These are phyloP conservation scores for Paramyrothecium roridum DNA, from an alignment of 2,329 filamentous ascomycete genomes.

Conservation along the genomic window DNA sequence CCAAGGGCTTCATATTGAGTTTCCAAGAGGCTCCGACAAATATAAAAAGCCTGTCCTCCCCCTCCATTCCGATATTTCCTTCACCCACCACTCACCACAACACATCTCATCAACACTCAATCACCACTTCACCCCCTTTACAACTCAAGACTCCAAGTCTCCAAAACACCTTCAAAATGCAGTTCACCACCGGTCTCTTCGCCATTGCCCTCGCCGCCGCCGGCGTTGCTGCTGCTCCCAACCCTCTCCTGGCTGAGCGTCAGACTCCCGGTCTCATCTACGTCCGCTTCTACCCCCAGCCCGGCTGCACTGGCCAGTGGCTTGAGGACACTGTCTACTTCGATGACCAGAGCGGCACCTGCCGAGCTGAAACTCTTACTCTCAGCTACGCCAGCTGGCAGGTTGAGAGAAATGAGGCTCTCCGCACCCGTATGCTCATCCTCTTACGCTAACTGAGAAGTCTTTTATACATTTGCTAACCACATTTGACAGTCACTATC, in stretches of 20 bases:
- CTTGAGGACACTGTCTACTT: conserved; percentile 2
- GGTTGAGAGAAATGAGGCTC: background rate
- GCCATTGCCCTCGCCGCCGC: background rate
- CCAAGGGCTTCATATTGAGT: too few relatives aligned
- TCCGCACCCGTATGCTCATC: background rate
- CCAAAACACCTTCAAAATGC: background rate
- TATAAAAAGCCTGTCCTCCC: background rate
- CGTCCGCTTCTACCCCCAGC: background rate
- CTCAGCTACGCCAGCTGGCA: background rate
- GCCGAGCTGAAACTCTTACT: background rate
- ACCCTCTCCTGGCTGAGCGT: background rate
- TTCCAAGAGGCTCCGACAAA: background rate
- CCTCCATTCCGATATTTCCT: background rate
- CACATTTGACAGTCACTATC: background rate
- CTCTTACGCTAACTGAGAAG: background rate
- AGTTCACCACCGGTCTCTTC: background rate
- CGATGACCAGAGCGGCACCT: background rate
- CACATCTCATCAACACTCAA: background rate
- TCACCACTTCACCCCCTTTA: background rate
- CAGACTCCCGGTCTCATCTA: background rate
- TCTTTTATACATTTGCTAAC: background rate
- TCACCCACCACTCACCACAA: background rate
- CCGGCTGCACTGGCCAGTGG: background rate
- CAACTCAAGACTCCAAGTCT: background rate
- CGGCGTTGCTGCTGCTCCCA: background rate